Evolutionary conservation across 129 eudicot genomes (phyloP).

Genomic region (Rutidosis leptorrhynchoides): DNA sequence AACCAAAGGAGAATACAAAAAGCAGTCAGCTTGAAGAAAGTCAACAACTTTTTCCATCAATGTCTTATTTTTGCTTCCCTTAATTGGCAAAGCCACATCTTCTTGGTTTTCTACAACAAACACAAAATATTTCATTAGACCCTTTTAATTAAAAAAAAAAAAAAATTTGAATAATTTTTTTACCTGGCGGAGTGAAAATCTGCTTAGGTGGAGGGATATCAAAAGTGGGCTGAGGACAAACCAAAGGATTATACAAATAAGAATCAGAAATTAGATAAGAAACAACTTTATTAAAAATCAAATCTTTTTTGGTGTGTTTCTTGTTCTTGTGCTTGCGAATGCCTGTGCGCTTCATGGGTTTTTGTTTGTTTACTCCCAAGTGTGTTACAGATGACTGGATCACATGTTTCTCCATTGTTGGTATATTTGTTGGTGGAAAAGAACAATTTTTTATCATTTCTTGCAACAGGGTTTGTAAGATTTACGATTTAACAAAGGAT

Average conservation of each 20-base stretch:
- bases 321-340: constrained; percentile 28
- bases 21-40: constrained; percentile 32
- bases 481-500: neutral
- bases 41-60: constrained; percentile 21
- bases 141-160: neutral
- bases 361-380: constrained; percentile 18
- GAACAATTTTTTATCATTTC: constrained; percentile 10
- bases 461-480: constrained; percentile 6
- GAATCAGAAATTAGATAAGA: constrained; percentile 31
- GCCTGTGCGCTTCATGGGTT: constrained; percentile 28
- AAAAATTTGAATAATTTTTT: neutral
- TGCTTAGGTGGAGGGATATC: constrained; percentile 33
- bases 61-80: constrained; percentile 15
- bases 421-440: neutral
- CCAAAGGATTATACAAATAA: constrained; percentile 30
- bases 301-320: constrained; percentile 14
- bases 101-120: constrained; percentile 20
- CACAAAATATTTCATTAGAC: neutral
- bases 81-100: constrained; percentile 28
- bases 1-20: constrained; percentile 33
- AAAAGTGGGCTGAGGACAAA: constrained; percentile 30
- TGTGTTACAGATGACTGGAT: constrained; percentile 14
- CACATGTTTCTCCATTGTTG: constrained; percentile 24
- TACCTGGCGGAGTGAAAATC: constrained; percentile 18
- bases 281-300: constrained; percentile 19